A percentile compares a stretch with the other conserved stretches of the same genome.
phyloP scores from a whole-genome alignment of 106 monocot species.

The Apostasia ramifera region DNA sequence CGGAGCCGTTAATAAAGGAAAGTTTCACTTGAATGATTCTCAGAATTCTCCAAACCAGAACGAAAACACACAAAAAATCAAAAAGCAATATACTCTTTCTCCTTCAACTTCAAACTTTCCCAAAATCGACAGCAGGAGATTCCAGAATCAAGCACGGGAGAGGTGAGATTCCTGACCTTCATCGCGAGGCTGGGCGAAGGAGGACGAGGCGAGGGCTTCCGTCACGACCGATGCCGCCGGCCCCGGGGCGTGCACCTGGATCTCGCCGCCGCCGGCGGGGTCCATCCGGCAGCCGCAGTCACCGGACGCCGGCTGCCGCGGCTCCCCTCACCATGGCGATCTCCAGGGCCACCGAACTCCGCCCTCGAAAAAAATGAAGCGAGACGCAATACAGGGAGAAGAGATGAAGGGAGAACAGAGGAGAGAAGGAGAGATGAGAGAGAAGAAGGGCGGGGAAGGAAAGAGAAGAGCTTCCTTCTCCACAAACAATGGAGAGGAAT shows the following conservation, averaged over 20 bases:
- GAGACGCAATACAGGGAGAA: not conserved
- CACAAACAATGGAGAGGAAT: slow-evolving; percentile 6
- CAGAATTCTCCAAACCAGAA: not conserved
- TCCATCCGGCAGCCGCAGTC: slow-evolving; percentile 11
- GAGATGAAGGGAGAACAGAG: not conserved
- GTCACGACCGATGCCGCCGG: not conserved
- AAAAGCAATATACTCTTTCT: not conserved
- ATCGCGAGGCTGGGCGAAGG: slow-evolving; percentile 6
- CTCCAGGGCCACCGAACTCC: not conserved
- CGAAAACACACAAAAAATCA: not conserved
- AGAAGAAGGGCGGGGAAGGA: not conserved
- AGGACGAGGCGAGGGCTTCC: slow-evolving; percentile 13
- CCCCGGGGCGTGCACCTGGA: slow-evolving; percentile 1
- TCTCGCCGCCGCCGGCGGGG: slow-evolving; percentile 4
- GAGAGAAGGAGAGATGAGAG: not conserved
- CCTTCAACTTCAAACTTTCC: not conserved
- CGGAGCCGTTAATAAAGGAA: not conserved
- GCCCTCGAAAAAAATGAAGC: not conserved
- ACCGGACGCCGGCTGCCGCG: slow-evolving; percentile 1
- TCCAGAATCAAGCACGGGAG: not conserved
- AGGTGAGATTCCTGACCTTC: slow-evolving; percentile 9
- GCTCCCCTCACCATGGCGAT: not conserved
- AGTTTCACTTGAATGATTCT: not conserved
- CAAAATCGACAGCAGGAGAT: not conserved
- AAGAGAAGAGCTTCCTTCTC: slow-evolving; percentile 9